Percentiles rank a stretch among this genome's conserved stretches.
phyloP scores from a whole-genome alignment of 2,329 filamentous ascomycete species.

The Massarina eburnea region DNA sequence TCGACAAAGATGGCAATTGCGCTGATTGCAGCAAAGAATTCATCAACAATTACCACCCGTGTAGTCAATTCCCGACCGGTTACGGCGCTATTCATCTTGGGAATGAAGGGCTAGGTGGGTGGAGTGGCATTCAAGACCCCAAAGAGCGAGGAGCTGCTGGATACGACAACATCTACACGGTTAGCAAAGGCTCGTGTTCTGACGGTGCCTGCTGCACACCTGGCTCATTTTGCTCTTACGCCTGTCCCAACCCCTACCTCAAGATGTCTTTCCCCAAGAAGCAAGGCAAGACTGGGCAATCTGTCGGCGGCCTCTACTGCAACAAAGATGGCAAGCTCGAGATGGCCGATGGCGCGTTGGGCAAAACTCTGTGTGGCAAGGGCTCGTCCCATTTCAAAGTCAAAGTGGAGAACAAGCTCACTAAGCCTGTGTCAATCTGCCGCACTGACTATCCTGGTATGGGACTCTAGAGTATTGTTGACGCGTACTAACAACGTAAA shows the following conservation, averaged over 20 bases:
- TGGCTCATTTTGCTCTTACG: conserved; percentile 83
- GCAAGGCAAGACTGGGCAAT: conserved; percentile 80
- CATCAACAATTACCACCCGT: conserved; percentile 72
- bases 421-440: conserved; percentile 71
- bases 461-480: conserved; percentile 8
- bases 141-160: conserved; percentile 36
- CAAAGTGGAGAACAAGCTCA: conserved; percentile 73
- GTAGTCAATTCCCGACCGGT: conserved; percentile 71
- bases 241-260: conserved; percentile 87
- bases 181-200: conserved; percentile 60
- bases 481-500: conserved; percentile 22
- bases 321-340: conserved; percentile 76
- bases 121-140: conserved; percentile 73
- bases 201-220: conserved; percentile 60
- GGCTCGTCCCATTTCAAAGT: conserved; percentile 68
- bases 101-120: conserved; percentile 73
- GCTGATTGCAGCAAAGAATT: conserved; percentile 68
- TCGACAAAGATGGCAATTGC: conserved; percentile 23
- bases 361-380: conserved; percentile 70
- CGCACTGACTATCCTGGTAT: conserved; percentile 92
- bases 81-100: conserved; percentile 76
- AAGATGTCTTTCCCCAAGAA: conserved; percentile 84
- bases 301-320: conserved; percentile 85
- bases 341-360: conserved; percentile 57
- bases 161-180: conserved; percentile 62